Evolutionary conservation across 2,329 filamentous ascomycete genomes (phyloP), one percentile per base, ranked within the genome.

Genomic region (Alternaria angustiovoidea): DNA sequence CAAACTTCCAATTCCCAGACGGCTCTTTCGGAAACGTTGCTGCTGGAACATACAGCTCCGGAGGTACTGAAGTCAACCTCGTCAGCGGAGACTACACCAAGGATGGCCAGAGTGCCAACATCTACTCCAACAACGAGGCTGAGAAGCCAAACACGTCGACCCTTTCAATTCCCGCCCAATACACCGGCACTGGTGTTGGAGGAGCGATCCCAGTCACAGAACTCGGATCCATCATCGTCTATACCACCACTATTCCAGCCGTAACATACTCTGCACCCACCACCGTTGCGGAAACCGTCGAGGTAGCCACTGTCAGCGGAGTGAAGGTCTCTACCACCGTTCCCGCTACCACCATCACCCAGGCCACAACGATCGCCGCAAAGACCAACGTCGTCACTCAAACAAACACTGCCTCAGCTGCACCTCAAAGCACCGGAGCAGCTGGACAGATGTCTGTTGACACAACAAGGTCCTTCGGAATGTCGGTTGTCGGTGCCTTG

Each of bases 1-100:
- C 83, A 18, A 81, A 84, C 63, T 85, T 74, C 66, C 79, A 78
- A 54, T 80, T 85, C 49, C 71, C 80, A 3, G 82, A 83, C 59
- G 79, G 79, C 34, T 81, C 81, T 16, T 82, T 77, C 52, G 83
- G 83, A 12, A 82, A 79, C 2, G 71, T 85, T n/a, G 77, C 75
- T 1, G 76, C 74, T 0, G 83, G 82, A 12, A 64, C 78, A 16
- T 85, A 83, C 66, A 76, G 63, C n/a, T 78, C 78, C 3, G 66
- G 68, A 8, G 77, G 77, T 24, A 75, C 77, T 26, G 72, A 57
- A 1, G 79, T 79, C n/a, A 82, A 85, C 65, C 68, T 85, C 12
- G 58, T 83, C 55, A 80, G 70, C 6, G 83, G 83, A 4, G 70
- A 79, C 30, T 85, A 81, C 69, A 80, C 76, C 12, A 69, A 80